phyloP scores from a whole-genome alignment of 2,329 filamentous ascomycete genomes.

The Gaeumannomyces tritici region DNA sequence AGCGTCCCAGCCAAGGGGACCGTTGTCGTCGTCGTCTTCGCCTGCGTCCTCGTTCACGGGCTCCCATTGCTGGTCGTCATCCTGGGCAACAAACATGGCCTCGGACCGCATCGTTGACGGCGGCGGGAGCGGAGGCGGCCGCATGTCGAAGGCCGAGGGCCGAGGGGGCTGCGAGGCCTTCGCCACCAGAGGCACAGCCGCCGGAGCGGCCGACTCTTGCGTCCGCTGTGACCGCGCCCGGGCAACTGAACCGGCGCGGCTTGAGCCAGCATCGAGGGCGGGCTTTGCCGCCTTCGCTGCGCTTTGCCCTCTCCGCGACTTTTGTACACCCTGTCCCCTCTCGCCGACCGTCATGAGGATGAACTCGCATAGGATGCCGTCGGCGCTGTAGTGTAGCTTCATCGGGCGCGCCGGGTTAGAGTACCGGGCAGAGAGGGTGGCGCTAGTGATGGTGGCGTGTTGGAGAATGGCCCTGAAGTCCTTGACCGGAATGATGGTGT shows the following conservation, averaged over 20 bases:
- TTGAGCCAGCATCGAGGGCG: conserved; percentile 37
- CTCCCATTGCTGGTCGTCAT: conserved; percentile 65
- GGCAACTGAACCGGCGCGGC: conserved; percentile 25
- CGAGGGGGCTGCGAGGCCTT: conserved; percentile 13
- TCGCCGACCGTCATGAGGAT: conserved; percentile 77
- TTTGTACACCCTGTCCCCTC: conserved; percentile 28
- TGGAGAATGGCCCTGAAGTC: conserved; percentile 73
- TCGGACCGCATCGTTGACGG: conserved; percentile 52
- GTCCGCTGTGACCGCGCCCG: background rate
- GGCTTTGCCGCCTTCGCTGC: conserved; percentile 30
- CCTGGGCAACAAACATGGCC: conserved; percentile 58
- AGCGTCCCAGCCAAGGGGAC: conserved; percentile 66
- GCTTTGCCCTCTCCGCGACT: conserved; percentile 31
- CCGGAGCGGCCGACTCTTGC: conserved; percentile 3
- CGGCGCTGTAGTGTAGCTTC: conserved; percentile 60
- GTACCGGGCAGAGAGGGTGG: conserved; percentile 58
- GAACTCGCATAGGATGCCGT: conserved; percentile 64
- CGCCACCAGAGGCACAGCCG: background rate
- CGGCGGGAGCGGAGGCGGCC: conserved; percentile 26
- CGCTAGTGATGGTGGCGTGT: conserved; percentile 61
- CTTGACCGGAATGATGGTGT: conserved; percentile 73
- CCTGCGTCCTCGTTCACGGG: conserved; percentile 50
- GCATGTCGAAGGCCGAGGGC: conserved; percentile 22
- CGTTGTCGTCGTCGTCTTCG: conserved; percentile 54
- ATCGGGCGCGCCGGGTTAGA: conserved; percentile 63